Conservation (phyloP, 352 stramenopile species). For the Lagenidium giganteum region DNA sequence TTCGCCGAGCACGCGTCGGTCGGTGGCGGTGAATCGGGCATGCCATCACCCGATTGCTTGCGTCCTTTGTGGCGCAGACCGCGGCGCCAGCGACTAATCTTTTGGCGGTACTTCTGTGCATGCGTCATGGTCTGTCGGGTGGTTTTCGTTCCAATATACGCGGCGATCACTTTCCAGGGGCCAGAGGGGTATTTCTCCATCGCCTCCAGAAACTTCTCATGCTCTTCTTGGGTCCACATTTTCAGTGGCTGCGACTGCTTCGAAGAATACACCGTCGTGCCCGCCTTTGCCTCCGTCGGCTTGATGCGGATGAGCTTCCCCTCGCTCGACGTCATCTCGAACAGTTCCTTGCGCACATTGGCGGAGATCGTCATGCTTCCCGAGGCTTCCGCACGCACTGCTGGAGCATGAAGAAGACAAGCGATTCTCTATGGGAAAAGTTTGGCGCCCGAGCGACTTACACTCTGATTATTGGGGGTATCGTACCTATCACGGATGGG, state of each 20-base stretch:
- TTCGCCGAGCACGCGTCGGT: constrained; percentile 43
- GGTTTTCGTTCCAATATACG: constrained; percentile 78
- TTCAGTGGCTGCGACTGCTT: constrained; percentile 81
- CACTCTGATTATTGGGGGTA: background rate
- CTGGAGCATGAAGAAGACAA: constrained; percentile 14
- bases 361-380: constrained; percentile 80
- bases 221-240: constrained; percentile 83
- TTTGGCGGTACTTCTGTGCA: constrained; percentile 82
- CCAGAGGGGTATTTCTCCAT: constrained; percentile 84
- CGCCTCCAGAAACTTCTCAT: constrained; percentile 81
- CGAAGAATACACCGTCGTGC: constrained; percentile 79
- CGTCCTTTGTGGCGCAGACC: constrained; percentile 75
- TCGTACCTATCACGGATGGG: too few species aligned
- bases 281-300: constrained; percentile 77
- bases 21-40: constrained; percentile 14
- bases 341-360: constrained; percentile 82
- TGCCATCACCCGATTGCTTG: constrained; percentile 46
- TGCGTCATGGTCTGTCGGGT: constrained; percentile 93
- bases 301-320: constrained; percentile 83
- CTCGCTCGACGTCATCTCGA: constrained; percentile 75
- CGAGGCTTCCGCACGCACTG: background rate
- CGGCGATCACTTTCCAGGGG: constrained; percentile 79
- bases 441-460: background rate
- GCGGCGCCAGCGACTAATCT: constrained; percentile 78
- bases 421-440: constrained; percentile 9